phyloP scores from a whole-genome alignment of 768 basidiomycete species.

The Psilocybe azurescens region DNA sequence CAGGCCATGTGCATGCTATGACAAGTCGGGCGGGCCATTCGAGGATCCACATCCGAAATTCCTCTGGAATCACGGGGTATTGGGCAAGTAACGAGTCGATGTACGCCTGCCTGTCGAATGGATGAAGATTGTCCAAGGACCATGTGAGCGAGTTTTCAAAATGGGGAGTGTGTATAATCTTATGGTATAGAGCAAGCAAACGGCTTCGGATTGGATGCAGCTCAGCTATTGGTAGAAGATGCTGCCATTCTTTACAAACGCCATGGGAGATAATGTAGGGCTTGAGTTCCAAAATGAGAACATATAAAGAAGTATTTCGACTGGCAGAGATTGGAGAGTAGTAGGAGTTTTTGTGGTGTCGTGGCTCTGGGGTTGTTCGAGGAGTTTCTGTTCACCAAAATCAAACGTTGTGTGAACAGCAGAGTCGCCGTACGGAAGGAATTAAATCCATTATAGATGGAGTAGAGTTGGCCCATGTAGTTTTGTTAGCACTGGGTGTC shows the following conservation, averaged over 20 bases:
- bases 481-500: no score
- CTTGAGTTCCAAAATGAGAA: conserved; percentile 9
- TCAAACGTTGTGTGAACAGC: no score
- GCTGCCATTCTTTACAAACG: conserved; percentile 3
- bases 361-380: no score
- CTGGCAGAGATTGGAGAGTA: no score
- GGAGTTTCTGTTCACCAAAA: no score
- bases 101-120: conserved; percentile 12
- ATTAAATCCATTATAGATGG: no score
- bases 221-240: background rate
- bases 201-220: background rate
- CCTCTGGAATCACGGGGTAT: conserved; percentile 4
- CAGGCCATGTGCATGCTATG: conserved; percentile 9
- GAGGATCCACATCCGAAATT: conserved; percentile 10
- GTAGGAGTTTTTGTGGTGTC: no score
- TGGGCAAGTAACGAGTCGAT: background rate
- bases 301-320: background rate
- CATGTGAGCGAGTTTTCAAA: background rate
- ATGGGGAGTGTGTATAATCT: background rate
- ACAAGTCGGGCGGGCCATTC: conserved; percentile 10
- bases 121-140: background rate
- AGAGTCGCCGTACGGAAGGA: no score
- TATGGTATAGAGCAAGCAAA: background rate
- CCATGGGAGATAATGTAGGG: conserved; percentile 1
- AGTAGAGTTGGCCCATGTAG: no score